Evolutionary conservation across 306 rosid species (phyloP).

Genomic region (Corylus americana): DNA sequence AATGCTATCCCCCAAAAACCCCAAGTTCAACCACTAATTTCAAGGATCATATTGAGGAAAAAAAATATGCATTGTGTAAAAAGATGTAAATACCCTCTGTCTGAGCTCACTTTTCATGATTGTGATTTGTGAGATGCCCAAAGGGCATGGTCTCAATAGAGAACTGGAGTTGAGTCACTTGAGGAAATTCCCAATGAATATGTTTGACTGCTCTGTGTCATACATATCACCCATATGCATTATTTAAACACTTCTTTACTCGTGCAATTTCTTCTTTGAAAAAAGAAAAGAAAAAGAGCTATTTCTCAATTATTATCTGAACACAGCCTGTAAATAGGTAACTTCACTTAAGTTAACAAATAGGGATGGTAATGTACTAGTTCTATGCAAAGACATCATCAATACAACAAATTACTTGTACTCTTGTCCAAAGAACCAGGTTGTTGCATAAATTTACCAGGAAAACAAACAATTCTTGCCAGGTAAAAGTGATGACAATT

Average conservation of each 20-base stretch:
- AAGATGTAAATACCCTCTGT: neutral
- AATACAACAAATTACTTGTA: no score
- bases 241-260: no score
- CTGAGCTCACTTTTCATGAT: neutral
- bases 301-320: no score
- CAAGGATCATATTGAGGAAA: neutral
- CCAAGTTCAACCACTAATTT: neutral
- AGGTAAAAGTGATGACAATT: slow-evolving; percentile 3
- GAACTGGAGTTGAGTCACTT: neutral
- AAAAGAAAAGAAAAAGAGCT: no score
- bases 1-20: neutral
- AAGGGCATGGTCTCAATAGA: neutral
- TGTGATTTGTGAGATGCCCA: neutral
- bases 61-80: neutral
- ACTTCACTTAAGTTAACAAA: no score
- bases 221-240: no score
- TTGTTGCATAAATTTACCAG: neutral
- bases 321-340: no score
- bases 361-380: no score
- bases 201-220: neutral
- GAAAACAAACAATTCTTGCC: neutral
- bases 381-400: no score
- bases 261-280: no score
- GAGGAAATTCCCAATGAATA: neutral
- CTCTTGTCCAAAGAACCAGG: neutral